Conservation (phyloP, 192 early-diverging fungal species). For the Coemansia umbellata region DNA sequence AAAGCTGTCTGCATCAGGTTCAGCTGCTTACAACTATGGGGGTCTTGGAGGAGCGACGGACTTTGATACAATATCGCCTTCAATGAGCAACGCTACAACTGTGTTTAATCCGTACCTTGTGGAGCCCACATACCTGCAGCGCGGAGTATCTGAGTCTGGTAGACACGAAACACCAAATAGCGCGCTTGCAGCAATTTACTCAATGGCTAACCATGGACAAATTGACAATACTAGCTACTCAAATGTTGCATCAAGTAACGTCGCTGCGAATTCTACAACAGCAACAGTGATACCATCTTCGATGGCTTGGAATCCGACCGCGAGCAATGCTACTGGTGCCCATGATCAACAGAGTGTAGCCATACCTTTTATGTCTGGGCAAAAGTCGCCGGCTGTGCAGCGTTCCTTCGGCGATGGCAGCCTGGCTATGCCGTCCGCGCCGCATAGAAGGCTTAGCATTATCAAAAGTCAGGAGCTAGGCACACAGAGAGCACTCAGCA, state of each 20-base stretch:
- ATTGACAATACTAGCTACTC: neutral
- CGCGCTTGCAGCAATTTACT: constrained; percentile 12
- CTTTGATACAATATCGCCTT: neutral
- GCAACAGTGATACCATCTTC: neutral
- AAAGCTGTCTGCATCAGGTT: neutral
- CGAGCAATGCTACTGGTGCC: neutral
- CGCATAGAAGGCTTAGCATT: constrained; percentile 30
- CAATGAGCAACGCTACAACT: neutral
- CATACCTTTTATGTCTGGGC: neutral
- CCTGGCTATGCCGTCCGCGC: neutral
- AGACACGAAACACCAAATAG: constrained; percentile 9
- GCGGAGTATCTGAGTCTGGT: constrained; percentile 37
- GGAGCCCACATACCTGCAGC: constrained; percentile 37
- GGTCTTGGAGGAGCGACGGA: neutral
- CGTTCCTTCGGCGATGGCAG: neutral
- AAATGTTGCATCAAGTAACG: neutral
- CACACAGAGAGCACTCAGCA: neutral
- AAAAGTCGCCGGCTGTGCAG: neutral
- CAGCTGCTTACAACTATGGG: neutral
- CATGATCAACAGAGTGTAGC: neutral
- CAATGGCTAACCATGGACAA: constrained; percentile 10
- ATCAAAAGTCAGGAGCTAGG: constrained; percentile 30
- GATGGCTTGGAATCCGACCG: neutral
- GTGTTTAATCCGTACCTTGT: constrained; percentile 8
- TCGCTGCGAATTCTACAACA: neutral